Base-by-base conservation (phyloP, 2,329 filamentous ascomycete species). In the Endoconidiophora polonica region DNA sequence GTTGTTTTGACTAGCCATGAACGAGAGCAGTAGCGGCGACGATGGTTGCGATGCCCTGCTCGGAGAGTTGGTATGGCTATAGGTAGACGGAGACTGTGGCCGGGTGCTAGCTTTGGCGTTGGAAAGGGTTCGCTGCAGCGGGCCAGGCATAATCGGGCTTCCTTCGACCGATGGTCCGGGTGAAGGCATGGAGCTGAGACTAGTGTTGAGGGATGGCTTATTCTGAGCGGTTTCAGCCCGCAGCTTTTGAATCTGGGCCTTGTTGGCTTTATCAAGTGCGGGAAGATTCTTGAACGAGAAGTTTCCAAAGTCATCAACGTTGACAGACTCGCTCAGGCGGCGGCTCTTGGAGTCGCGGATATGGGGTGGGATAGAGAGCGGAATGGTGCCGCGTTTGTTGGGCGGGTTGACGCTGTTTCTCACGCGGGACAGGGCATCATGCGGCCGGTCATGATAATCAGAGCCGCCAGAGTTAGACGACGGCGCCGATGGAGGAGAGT, bases 231-330 rank as follows among this genome's bases (percentile, higher is more conserved):
- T 88, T 63, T 96, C 88, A 20, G 88, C 86, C 9, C 88, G 81
- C 52, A 98, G 71, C 63, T 96, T 96, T 59, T 96, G 88, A 29
- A 98, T 94, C 26, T 96, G 87, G 59, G 98, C 91, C 62, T 98
- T 98, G 66, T 98, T 98, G 49, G 91, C 91, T 64, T 95, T 96
- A 59, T 96, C 91, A 16, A 98, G 72, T 18, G 96, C 90, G 0
- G 90, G 88, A 45, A 98, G 68, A 58, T 98, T 98, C 68, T 98
- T 98, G 72, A 94, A 98, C 38, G 86, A 79, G 64, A 98, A 98
- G 55, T 79, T 87, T 29, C 91, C 91, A 69, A 98, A 98, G 61
- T 98, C 93, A 62, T 98, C 91, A 0, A 81, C 74, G 29, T 79
- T 76, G 14, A 90, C 79, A 1, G 91, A 91, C 63, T 98, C 91